Evolutionary conservation across 306 rosid genomes (phyloP).

Genomic region (Elaeagnus macrophylla): DNA sequence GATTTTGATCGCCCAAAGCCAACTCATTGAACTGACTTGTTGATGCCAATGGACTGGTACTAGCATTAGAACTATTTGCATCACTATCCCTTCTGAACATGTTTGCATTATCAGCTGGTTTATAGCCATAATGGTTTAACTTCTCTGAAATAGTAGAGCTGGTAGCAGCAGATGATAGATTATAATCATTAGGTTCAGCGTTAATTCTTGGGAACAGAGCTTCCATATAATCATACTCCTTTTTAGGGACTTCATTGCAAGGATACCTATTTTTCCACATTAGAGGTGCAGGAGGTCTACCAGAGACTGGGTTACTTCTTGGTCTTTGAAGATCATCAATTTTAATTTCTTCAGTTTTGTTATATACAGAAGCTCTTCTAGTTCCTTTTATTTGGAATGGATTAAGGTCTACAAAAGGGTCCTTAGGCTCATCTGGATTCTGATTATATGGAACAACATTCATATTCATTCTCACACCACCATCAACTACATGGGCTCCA

Average conservation of each 20-base stretch:
- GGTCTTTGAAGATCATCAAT: conserved; percentile 46
- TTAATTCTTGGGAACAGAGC: conserved; percentile 32
- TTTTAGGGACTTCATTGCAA: conserved; percentile 65
- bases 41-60: conserved; percentile 23
- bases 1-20: conserved; percentile 26
- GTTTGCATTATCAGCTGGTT: conserved; percentile 30
- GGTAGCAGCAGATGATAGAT: conserved; percentile 42
- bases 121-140: conserved; percentile 34
- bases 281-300: conserved; percentile 54
- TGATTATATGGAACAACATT: conserved; percentile 80
- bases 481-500: conserved; percentile 57
- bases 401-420: conserved; percentile 84
- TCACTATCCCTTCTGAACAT: conserved; percentile 26
- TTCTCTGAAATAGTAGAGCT: conserved; percentile 42
- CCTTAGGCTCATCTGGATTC: conserved; percentile 51
- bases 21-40: conserved; percentile 24
- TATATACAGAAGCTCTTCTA: conserved; percentile 51
- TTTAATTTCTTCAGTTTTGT: conserved; percentile 55
- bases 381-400: conserved; percentile 88
- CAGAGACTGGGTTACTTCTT: conserved; percentile 41
- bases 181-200: conserved; percentile 56
- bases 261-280: conserved; percentile 77
- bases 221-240: conserved; percentile 36
- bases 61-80: conserved; percentile 24
- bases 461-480: conserved; percentile 58